Evolutionary conservation across 352 stramenopile genomes (phyloP).

Genomic region (Globisporangium takayamanum): DNA sequence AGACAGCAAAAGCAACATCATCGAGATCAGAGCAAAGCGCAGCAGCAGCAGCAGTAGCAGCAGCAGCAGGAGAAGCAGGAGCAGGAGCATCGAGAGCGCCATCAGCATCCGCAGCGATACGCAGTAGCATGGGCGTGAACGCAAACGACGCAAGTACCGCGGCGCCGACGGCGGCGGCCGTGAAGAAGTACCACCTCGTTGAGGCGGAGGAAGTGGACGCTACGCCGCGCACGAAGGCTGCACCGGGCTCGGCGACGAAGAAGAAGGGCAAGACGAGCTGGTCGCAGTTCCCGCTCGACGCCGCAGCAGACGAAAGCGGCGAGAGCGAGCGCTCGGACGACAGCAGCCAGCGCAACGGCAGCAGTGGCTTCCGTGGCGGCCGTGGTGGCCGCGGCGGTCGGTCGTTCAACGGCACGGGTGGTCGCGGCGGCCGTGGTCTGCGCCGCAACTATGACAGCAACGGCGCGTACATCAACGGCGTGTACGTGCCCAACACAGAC

Average conservation of each 20-base stretch:
- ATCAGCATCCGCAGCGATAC: too few relatives aligned
- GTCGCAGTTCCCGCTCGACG: slow-evolving; percentile 55
- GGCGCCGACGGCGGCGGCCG: slow-evolving; percentile 8
- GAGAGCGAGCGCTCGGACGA: slow-evolving; percentile 8
- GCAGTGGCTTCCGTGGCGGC: slow-evolving; percentile 21
- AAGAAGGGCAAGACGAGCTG: slow-evolving; percentile 75
- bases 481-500: slow-evolving; percentile 74
- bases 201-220: slow-evolving; percentile 76
- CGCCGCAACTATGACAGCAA: slow-evolving; percentile 43
- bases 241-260: slow-evolving; percentile 20
- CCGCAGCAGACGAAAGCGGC: slow-evolving; percentile 13
- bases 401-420: slow-evolving; percentile 7
- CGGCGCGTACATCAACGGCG: slow-evolving; percentile 67
- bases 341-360: slow-evolving; percentile 7
- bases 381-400: slow-evolving; percentile 16
- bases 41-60: too few relatives aligned
- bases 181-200: slow-evolving; percentile 80
- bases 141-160: slow-evolving; percentile 20
- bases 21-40: too few relatives aligned
- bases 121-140: slow-evolving; percentile 24
- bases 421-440: slow-evolving; percentile 28
- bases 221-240: slow-evolving; percentile 5
- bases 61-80: too few relatives aligned
- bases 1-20: too few relatives aligned
- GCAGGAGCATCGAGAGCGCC: too few relatives aligned